These are phyloP conservation scores for Leonotis leonurus DNA, from an alignment of 257 asterid species.

Conservation along the genomic window DNA sequence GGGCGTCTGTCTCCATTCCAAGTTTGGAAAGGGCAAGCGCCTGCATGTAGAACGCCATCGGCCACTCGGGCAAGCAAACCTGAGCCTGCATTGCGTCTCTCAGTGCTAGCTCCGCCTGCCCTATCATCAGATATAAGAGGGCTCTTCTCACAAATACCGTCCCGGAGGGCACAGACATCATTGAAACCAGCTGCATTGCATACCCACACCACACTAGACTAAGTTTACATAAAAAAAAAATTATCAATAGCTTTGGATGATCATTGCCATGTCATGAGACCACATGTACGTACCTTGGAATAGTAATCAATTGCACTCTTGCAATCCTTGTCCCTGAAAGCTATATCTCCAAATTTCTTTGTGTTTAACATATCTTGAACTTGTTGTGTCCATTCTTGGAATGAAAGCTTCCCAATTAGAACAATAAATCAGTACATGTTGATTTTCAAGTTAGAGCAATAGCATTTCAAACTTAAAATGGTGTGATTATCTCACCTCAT, in stretches of 20 bases:
- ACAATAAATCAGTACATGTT: slow-evolving; percentile 1
- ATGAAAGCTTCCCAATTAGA: slow-evolving; percentile 59
- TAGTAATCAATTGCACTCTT: slow-evolving; percentile 76
- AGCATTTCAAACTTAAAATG: background rate
- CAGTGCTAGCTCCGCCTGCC: slow-evolving; percentile 68
- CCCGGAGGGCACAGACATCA: slow-evolving; percentile 90
- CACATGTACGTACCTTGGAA: slow-evolving; percentile 88
- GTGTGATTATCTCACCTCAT: slow-evolving; percentile 67
- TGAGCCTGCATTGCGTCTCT: slow-evolving; percentile 98
- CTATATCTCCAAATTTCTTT: slow-evolving; percentile 84
- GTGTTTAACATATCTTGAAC: slow-evolving; percentile 97
- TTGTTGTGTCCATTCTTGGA: slow-evolving; percentile 99
- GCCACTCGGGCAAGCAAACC: slow-evolving; percentile 97
- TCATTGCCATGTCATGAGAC: too few relatives aligned
- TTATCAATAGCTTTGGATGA: too few relatives aligned
- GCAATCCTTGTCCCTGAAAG: slow-evolving; percentile 92
- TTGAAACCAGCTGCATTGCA: slow-evolving; percentile 58
- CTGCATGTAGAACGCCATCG: slow-evolving; percentile 88
- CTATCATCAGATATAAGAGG: slow-evolving; percentile 76
- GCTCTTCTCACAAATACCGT: slow-evolving; percentile 91
- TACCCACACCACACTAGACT: background rate
- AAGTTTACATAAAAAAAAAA: too few relatives aligned
- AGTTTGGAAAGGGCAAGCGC: slow-evolving; percentile 92
- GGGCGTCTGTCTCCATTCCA: slow-evolving; percentile 96
- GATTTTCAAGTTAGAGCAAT: too few relatives aligned